These are phyloP conservation scores for Nemania sp. DNA, from an alignment of 2,329 filamentous ascomycete genomes.

Conservation along the genomic window DNA sequence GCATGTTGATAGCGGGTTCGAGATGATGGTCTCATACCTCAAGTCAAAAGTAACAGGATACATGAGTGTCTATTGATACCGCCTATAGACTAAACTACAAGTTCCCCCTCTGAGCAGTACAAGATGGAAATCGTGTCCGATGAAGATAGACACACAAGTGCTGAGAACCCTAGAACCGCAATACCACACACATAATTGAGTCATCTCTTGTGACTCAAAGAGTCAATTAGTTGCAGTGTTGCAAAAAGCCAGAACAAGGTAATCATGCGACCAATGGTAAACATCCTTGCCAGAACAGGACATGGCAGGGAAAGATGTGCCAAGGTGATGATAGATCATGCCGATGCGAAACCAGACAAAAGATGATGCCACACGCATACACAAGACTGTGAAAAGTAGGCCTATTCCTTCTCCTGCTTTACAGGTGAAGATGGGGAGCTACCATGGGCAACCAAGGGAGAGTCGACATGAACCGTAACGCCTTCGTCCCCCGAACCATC, in stretches of 20 bases:
- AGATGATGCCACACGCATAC: conserved; percentile 32
- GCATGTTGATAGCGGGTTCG: background rate
- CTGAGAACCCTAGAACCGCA: conserved; percentile 28
- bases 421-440: conserved; percentile 56
- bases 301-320: conserved; percentile 32
- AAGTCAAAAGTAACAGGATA: conserved; percentile 16
- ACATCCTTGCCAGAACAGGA: conserved; percentile 29
- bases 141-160: conserved; percentile 36
- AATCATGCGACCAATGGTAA: conserved; percentile 32
- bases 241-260: conserved; percentile 31
- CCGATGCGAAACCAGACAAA: conserved; percentile 37
- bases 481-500: conserved; percentile 55
- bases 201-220: conserved; percentile 34
- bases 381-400: conserved; percentile 25
- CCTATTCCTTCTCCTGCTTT: conserved; percentile 49
- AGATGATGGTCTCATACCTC: background rate
- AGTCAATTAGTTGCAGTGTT: conserved; percentile 31
- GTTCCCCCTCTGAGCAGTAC: conserved; percentile 31
- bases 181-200: conserved; percentile 35
- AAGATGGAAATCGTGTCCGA: conserved; percentile 38
- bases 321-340: conserved; percentile 37
- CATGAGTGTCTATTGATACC: conserved; percentile 35
- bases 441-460: conserved; percentile 48
- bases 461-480: conserved; percentile 59
- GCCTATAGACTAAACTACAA: conserved; percentile 38